Percentiles rank a stretch among this genome's conserved stretches.
These are phyloP conservation scores for Penicillium sp. DNA, from an alignment of 2,329 filamentous ascomycete genomes.

Conservation along the genomic window DNA sequence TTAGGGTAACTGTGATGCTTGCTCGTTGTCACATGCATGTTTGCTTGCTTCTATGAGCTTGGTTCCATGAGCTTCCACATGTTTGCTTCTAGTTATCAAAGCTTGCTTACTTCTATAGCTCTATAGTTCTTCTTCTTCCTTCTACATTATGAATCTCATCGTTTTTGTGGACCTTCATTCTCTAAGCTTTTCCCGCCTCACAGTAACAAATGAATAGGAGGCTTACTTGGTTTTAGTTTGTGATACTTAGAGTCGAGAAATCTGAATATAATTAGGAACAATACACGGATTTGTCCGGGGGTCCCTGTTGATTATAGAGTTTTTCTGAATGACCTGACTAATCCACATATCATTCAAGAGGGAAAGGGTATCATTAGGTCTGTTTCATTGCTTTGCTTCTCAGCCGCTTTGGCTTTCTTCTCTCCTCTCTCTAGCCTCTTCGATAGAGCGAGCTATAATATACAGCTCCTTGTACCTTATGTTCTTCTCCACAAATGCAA, in stretches of 20 bases:
- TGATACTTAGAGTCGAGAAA: background rate
- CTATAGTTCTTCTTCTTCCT: background rate
- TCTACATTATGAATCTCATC: background rate
- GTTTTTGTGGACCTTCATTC: background rate
- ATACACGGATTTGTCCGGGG: background rate
- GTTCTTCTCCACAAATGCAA: too few relatives aligned
- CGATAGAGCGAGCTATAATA: background rate
- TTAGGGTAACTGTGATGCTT: background rate
- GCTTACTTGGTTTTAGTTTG: background rate
- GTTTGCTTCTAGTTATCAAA: background rate
- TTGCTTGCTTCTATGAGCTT: background rate
- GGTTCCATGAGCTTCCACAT: background rate
- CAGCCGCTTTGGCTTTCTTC: background rate
- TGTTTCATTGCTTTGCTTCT: background rate
- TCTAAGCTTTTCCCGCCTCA: background rate
- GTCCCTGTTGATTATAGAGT: background rate
- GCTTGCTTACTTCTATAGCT: background rate
- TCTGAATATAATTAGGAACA: background rate
- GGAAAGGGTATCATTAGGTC: background rate
- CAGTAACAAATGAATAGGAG: background rate
- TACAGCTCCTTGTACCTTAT: background rate
- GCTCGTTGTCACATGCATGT: background rate
- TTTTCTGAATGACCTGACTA: background rate
- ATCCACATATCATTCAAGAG: background rate
- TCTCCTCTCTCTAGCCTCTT: background rate